Conservation (phyloP, 208 protist species). For the Giardia muris region DNA sequence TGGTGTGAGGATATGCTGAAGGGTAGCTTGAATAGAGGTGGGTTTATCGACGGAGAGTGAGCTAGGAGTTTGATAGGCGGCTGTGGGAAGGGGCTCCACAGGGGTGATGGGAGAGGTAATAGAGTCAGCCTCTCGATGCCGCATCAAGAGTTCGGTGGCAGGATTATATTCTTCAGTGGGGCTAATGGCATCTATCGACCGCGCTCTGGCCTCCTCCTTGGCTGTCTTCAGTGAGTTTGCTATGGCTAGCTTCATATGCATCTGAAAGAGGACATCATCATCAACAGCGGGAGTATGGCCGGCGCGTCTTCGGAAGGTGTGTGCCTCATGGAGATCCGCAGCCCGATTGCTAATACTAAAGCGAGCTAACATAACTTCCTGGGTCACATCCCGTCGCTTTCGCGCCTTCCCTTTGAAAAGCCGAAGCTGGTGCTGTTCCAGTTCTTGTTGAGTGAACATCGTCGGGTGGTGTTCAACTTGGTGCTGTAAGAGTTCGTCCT, state of each 20-base stretch:
- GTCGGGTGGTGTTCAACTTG: not conserved
- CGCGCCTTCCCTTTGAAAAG: not conserved
- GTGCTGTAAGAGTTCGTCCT: not conserved
- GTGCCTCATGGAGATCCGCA: not conserved
- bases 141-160: no score
- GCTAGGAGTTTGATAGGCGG: no score
- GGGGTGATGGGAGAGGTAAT: no score
- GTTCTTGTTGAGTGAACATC: not conserved
- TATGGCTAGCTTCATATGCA: not conserved
- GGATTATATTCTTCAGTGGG: no score
- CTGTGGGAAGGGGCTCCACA: no score
- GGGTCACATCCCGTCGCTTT: not conserved
- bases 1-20: no score
- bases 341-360: not conserved
- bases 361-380: not conserved
- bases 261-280: not conserved
- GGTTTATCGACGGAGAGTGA: no score
- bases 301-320: not conserved
- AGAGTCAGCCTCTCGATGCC: no score
- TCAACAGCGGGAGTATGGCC: not conserved
- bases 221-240: not conserved
- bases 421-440: not conserved
- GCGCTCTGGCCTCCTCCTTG: no score
- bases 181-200: no score
- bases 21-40: no score